These are phyloP conservation scores for Linum lewisii DNA, from an alignment of 345 rosid genomes.

Conservation along the genomic window DNA sequence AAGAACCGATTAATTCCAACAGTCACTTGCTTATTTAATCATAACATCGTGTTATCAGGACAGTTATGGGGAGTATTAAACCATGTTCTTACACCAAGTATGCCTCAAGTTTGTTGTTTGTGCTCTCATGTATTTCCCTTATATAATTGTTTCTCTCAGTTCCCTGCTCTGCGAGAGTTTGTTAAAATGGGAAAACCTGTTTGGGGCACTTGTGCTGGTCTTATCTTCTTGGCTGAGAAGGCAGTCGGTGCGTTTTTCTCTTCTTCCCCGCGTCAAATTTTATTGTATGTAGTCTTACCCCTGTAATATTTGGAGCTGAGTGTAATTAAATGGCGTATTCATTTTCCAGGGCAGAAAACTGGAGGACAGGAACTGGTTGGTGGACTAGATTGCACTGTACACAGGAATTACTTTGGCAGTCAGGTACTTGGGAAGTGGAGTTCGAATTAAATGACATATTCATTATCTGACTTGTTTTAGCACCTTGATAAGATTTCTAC, in stretches of 20 bases:
- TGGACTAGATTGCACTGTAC: slow-evolving; percentile 83
- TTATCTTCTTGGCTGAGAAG: slow-evolving; percentile 81
- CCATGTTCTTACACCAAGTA: no score
- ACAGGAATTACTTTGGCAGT: slow-evolving; percentile 87
- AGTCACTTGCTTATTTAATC: slow-evolving; percentile 1
- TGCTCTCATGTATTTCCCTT: not conserved
- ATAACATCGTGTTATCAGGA: slow-evolving; percentile 2
- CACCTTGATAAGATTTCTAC: not conserved
- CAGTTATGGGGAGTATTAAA: not conserved
- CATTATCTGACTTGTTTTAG: not conserved
- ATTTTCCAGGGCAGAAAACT: slow-evolving; percentile 68
- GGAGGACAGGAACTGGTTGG: slow-evolving; percentile 93
- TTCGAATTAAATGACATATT: no score
- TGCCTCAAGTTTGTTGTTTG: no score
- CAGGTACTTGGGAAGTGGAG: slow-evolving; percentile 50
- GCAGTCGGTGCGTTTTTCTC: slow-evolving; percentile 50
- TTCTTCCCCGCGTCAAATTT: not conserved
- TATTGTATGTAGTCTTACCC: not conserved
- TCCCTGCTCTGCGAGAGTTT: slow-evolving; percentile 84
- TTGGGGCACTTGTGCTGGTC: slow-evolving; percentile 99
- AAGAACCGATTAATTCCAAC: slow-evolving; percentile 16
- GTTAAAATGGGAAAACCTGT: slow-evolving; percentile 86
- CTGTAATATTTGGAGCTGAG: not conserved
- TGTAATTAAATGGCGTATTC: not conserved
- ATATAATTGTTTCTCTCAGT: slow-evolving; percentile 36